Conservation (phyloP, 805 yeast species). For the Saturnispora sekii region DNA sequence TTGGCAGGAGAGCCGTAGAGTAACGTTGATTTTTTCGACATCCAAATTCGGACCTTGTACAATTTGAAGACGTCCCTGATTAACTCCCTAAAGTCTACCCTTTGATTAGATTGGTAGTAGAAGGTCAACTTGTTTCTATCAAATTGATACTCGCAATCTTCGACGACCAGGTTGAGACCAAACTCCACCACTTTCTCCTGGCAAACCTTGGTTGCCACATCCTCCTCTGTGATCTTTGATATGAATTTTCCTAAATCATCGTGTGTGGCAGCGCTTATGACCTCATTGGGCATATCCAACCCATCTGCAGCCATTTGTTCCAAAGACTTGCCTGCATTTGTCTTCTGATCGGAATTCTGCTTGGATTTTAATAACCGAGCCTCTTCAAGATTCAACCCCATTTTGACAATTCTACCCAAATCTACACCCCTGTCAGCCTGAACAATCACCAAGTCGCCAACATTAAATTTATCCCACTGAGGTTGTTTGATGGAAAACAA, state of each 20-base stretch:
- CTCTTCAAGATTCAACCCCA: constrained; percentile 51
- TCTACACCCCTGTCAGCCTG: constrained; percentile 81
- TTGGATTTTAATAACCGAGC: constrained; percentile 57
- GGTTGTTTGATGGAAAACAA: constrained; percentile 52
- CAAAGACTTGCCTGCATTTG: constrained; percentile 32
- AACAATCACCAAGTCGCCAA: constrained; percentile 67
- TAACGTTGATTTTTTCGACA: constrained; percentile 38
- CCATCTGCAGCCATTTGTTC: constrained; percentile 30
- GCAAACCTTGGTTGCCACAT: constrained; percentile 55
- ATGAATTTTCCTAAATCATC: constrained; percentile 51
- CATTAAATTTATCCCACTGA: constrained; percentile 25
- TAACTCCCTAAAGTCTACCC: constrained; percentile 72
- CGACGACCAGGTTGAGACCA: constrained; percentile 44
- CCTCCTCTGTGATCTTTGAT: constrained; percentile 57
- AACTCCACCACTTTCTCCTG: constrained; percentile 44
- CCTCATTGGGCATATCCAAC: constrained; percentile 57
- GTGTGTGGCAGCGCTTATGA: constrained; percentile 52
- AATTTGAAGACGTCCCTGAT: constrained; percentile 66
- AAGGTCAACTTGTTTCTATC: constrained; percentile 74
- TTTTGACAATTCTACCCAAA: constrained; percentile 54
- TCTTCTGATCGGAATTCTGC: constrained; percentile 65
- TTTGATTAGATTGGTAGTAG: constrained; percentile 50
- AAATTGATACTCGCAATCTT: constrained; percentile 81
- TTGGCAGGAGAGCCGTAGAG: not conserved
- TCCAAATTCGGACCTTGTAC: constrained; percentile 79